Percentiles rank a stretch among this genome's conserved stretches.
phyloP scores from a whole-genome alignment of 768 basidiomycete genomes.

The Cyathus striatus region DNA sequence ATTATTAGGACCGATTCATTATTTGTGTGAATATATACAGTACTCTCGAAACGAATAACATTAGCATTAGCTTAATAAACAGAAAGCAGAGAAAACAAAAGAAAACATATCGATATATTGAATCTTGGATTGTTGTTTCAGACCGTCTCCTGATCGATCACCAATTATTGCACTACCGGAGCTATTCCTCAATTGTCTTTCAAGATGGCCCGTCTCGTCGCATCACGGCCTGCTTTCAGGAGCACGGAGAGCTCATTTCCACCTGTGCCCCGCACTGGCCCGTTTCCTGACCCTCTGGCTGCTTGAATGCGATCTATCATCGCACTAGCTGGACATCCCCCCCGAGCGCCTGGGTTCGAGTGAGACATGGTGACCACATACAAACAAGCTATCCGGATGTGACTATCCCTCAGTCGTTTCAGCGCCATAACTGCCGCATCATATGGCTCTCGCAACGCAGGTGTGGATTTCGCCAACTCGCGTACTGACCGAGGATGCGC shows the following conservation, averaged over 20 bases:
- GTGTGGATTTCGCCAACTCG: slow-evolving; percentile 50
- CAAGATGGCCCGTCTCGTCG: slow-evolving; percentile 64
- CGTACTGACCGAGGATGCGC: slow-evolving; percentile 57
- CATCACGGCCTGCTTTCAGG: slow-evolving; percentile 87
- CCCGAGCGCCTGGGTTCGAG: slow-evolving; percentile 38
- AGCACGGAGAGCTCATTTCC: slow-evolving; percentile 80
- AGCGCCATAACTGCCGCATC: slow-evolving; percentile 74
- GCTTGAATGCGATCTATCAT: slow-evolving; percentile 47
- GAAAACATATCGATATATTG: too few species aligned
- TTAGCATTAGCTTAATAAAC: too few species aligned
- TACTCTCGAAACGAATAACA: too few species aligned
- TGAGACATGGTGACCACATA: slow-evolving; percentile 87
- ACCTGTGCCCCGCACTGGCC: slow-evolving; percentile 78
- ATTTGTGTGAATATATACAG: too few species aligned
- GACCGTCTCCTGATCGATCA: slow-evolving; percentile 1
- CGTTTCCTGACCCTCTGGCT: slow-evolving; percentile 32
- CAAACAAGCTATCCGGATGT: slow-evolving; percentile 84
- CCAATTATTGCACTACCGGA: neutral
- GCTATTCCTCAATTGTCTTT: slow-evolving; percentile 24
- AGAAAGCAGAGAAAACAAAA: too few species aligned
- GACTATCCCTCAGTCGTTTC: slow-evolving; percentile 79
- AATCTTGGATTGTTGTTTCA: neutral
- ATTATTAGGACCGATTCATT: too few species aligned
- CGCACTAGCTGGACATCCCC: slow-evolving; percentile 47
- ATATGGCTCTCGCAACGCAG: slow-evolving; percentile 67